Evolutionary conservation across 495 filamentous ascomycete genomes (phyloP).

Genomic region (Annulohypoxylon moriforme): DNA sequence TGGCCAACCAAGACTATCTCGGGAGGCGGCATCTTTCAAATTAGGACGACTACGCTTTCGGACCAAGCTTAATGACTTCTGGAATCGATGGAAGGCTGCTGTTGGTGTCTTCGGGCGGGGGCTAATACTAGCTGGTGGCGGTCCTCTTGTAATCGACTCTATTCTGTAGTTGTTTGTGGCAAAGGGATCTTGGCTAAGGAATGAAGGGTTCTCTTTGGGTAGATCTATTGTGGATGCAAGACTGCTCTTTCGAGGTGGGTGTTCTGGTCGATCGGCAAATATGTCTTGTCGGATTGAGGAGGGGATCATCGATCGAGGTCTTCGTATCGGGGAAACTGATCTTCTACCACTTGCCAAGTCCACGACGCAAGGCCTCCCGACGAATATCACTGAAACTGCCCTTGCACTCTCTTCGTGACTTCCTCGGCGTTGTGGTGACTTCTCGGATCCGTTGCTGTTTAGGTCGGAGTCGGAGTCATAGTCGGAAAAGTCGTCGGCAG

Average conservation of each 20-base stretch:
- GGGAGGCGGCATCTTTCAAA: constrained; percentile 46
- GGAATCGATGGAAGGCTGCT: constrained; percentile 55
- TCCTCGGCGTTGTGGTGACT: constrained; percentile 49
- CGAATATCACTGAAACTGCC: constrained; percentile 61
- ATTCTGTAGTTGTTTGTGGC: constrained; percentile 54
- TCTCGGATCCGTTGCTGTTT: constrained; percentile 49
- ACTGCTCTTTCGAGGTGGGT: constrained; percentile 48
- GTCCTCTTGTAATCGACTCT: constrained; percentile 34
- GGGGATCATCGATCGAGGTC: constrained; percentile 45
- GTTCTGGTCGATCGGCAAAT: constrained; percentile 20
- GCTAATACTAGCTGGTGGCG: constrained; percentile 29
- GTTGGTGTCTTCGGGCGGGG: constrained; percentile 54
- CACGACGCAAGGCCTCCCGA: constrained; percentile 60
- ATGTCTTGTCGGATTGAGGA: constrained; percentile 41
- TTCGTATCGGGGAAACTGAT: constrained; percentile 52
- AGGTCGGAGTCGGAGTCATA: constrained; percentile 59
- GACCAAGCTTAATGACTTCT: constrained; percentile 58
- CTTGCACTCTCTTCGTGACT: constrained; percentile 61
- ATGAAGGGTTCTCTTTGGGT: constrained; percentile 52
- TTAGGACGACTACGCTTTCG: constrained; percentile 60
- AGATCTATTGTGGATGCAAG: constrained; percentile 51
- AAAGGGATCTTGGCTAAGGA: constrained; percentile 62
- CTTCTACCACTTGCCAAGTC: constrained; percentile 54
- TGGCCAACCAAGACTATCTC: constrained; percentile 32
- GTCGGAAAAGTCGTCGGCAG: constrained; percentile 63